Conservation (phyloP, 768 basidiomycete species). For the Phallus indusiatus region DNA sequence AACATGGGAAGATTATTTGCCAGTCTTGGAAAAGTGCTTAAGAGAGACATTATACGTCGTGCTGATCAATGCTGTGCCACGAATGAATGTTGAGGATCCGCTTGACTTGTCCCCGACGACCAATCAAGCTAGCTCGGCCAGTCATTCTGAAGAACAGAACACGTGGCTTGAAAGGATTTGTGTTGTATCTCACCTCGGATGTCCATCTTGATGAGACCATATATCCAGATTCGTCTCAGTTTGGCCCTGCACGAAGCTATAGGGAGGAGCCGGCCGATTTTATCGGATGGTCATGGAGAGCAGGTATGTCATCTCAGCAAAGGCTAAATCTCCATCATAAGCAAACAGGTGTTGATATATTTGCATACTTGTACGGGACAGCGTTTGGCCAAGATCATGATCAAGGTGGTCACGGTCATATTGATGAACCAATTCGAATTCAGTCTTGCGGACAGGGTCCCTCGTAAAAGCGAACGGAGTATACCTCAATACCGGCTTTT, state of each 20-base stretch:
- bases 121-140: not conserved
- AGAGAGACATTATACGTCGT: not conserved
- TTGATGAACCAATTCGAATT: conserved; percentile 12
- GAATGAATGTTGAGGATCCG: not conserved
- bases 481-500: not conserved
- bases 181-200: not conserved
- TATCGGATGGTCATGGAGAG: not conserved
- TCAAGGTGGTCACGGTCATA: not conserved
- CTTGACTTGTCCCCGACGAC: not conserved
- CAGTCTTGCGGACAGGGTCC: not conserved
- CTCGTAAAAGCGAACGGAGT: not conserved
- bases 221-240: not conserved
- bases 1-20: not conserved
- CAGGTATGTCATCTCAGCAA: not conserved
- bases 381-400: conserved; percentile 1
- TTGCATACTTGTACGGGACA: not conserved
- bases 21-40: not conserved
- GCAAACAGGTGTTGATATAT: not conserved
- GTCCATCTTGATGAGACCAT: not conserved
- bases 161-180: not conserved
- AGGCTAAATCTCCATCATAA: not conserved
- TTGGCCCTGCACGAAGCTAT: not conserved
- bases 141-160: not conserved
- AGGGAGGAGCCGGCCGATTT: not conserved
- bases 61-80: not conserved